phyloP scores from a whole-genome alignment of 257 asterid species.

The Petrea volubilis region DNA sequence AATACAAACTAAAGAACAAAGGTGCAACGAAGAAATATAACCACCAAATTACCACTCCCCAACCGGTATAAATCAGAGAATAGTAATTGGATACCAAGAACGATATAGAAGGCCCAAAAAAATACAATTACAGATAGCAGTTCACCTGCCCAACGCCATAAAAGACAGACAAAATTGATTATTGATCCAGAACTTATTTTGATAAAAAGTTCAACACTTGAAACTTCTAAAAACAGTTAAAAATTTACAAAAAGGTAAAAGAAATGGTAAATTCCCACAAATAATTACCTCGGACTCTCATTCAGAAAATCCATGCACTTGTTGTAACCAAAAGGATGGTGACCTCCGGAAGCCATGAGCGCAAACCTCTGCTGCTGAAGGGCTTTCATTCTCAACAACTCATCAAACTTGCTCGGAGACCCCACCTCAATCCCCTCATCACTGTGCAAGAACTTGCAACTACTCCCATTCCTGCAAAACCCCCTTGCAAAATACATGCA shows the following conservation, averaged over 20 bases:
- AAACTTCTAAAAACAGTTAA: constrained; percentile 16
- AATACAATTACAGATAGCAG: neutral
- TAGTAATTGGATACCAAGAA: neutral
- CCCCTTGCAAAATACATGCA: constrained; percentile 90
- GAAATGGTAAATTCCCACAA: neutral
- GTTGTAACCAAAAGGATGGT: constrained; percentile 54
- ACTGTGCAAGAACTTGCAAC: constrained; percentile 75
- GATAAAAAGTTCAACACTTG: constrained; percentile 24
- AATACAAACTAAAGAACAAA: neutral
- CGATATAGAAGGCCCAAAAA: neutral
- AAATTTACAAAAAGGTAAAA: neutral
- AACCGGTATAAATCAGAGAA: neutral
- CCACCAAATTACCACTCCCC: neutral
- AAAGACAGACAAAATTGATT: constrained; percentile 11
- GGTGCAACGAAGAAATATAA: neutral
- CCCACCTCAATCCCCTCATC: constrained; percentile 46
- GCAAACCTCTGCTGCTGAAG: constrained; percentile 83
- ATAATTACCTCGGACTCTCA: constrained; percentile 65
- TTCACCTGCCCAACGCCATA: constrained; percentile 17
- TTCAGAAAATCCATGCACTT: constrained; percentile 58
- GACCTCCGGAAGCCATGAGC: constrained; percentile 63
- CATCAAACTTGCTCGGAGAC: constrained; percentile 70
- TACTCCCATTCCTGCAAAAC: constrained; percentile 76
- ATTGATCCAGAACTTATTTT: neutral
- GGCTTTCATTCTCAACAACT: constrained; percentile 72